A percentile compares a stretch with the other conserved stretches of the same genome.
These are phyloP conservation scores for Carnegiea gigantea DNA, from an alignment of 179 eudicot species.

Conservation along the genomic window DNA sequence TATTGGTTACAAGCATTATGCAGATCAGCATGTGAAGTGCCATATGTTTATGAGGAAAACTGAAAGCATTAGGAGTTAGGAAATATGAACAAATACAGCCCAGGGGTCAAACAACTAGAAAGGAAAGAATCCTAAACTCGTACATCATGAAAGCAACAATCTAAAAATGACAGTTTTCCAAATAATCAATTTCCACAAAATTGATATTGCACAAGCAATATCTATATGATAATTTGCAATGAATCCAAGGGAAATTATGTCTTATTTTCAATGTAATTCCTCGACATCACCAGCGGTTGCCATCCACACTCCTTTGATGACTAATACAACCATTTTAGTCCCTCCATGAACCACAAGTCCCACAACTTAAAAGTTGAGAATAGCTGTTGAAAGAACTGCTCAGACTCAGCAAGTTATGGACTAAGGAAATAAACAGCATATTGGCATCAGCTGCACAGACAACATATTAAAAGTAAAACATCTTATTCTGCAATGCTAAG, in stretches of 20 bases:
- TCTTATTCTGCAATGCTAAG: background rate
- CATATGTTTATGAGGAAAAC: background rate
- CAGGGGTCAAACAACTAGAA: background rate
- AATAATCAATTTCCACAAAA: too few species aligned
- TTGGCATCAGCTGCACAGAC: background rate
- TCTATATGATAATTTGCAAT: background rate
- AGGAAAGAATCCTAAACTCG: too few species aligned
- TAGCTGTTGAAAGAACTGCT: conserved; percentile 1
- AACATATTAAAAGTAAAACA: background rate
- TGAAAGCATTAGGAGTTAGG: background rate
- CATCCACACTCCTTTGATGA: background rate
- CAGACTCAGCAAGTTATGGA: background rate
- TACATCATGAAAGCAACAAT: too few species aligned
- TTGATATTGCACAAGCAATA: too few species aligned
- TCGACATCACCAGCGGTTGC: background rate
- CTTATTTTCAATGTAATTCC: background rate
- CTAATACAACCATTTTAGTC: background rate
- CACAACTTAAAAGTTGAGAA: background rate
- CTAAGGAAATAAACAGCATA: background rate
- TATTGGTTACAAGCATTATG: background rate
- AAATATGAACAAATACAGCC: background rate
- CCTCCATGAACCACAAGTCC: conserved; percentile 1
- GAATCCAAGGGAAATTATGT: background rate
- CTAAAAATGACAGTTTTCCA: too few species aligned
- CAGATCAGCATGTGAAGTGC: conserved; percentile 10